Percentiles rank a stretch among this genome's conserved stretches.
These are phyloP conservation scores for Saitozyma sp. DNA, from an alignment of 768 basidiomycete genomes.

Conservation along the genomic window DNA sequence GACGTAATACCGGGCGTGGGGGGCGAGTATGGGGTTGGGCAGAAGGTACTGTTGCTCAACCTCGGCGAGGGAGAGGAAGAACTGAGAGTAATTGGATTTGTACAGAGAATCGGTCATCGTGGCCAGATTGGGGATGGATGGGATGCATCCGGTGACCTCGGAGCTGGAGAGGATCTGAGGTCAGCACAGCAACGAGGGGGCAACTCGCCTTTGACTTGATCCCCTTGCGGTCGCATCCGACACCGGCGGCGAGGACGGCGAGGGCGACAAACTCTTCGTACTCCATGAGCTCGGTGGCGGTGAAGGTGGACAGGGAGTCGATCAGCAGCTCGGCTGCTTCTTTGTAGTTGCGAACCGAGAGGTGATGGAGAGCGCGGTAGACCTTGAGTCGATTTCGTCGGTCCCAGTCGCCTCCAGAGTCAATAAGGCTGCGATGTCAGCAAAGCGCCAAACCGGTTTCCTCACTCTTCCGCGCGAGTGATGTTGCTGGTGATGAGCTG, in stretches of 20 bases:
- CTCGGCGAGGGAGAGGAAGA: slow-evolving; percentile 85
- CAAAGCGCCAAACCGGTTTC: slow-evolving; percentile 16
- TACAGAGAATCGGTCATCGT: slow-evolving; percentile 84
- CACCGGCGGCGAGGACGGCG: slow-evolving; percentile 73
- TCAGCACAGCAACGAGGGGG: slow-evolving; percentile 8
- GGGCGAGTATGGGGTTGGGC: slow-evolving; percentile 80
- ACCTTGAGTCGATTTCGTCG: slow-evolving; percentile 94
- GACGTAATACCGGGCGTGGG: slow-evolving; percentile 84
- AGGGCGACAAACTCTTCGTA: slow-evolving; percentile 89
- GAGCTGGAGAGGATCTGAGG: slow-evolving; percentile 75
- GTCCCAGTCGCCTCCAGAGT: slow-evolving; percentile 98
- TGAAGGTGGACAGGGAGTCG: slow-evolving; percentile 91
- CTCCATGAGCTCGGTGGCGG: slow-evolving; percentile 79
- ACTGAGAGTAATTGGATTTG: slow-evolving; percentile 90
- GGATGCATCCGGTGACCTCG: slow-evolving; percentile 81
- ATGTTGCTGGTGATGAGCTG: slow-evolving; percentile 70
- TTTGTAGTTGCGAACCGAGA: slow-evolving; percentile 90
- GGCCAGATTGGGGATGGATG: slow-evolving; percentile 76
- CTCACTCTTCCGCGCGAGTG: slow-evolving; percentile 76
- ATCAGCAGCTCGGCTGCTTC: slow-evolving; percentile 79
- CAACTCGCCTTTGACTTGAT: slow-evolving; percentile 79
- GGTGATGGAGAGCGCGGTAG: slow-evolving; percentile 79
- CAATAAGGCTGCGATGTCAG: slow-evolving; percentile 66
- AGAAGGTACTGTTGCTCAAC: slow-evolving; percentile 84
- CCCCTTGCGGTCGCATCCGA: slow-evolving; percentile 76